These are phyloP conservation scores for Boletellus ananiceps DNA, from an alignment of 768 basidiomycete species.

Conservation along the genomic window DNA sequence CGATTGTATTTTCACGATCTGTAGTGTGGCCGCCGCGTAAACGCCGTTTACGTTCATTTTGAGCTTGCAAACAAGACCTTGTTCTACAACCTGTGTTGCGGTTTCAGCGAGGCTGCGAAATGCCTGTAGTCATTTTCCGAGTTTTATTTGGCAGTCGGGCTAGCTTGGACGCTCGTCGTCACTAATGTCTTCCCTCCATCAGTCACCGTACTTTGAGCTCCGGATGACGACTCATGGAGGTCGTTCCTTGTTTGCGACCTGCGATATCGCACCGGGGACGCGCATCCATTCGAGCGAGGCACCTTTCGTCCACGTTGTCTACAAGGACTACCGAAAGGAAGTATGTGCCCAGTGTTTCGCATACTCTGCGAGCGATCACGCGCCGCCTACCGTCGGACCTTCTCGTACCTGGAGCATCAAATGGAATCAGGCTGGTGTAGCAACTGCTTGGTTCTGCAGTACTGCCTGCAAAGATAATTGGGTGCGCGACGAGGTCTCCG, in stretches of 20 bases:
- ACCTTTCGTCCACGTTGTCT: constrained; percentile 56
- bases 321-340: constrained; percentile 60
- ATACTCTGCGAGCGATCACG: constrained; percentile 40
- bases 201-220: constrained; percentile 19
- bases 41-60: too few relatives aligned
- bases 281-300: constrained; percentile 40
- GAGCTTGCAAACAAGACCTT: too few relatives aligned
- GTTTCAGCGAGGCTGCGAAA: too few relatives aligned
- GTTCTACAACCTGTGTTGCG: too few relatives aligned
- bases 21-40: too few relatives aligned
- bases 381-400: constrained; percentile 8
- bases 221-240: constrained; percentile 44
- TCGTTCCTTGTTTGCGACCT: constrained; percentile 47
- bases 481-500: constrained; percentile 34
- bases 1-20: too few relatives aligned
- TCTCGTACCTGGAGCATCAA: constrained; percentile 44
- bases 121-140: too few relatives aligned
- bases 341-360: constrained; percentile 64
- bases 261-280: constrained; percentile 39
- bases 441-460: constrained; percentile 57
- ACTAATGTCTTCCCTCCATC: constrained; percentile 6
- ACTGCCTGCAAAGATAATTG: constrained; percentile 44
- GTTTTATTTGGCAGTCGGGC: neutral
- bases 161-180: neutral
- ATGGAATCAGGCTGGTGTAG: constrained; percentile 27